These are phyloP conservation scores for Leccinum subgranulosum DNA, from an alignment of 768 basidiomycete species.

Conservation along the genomic window DNA sequence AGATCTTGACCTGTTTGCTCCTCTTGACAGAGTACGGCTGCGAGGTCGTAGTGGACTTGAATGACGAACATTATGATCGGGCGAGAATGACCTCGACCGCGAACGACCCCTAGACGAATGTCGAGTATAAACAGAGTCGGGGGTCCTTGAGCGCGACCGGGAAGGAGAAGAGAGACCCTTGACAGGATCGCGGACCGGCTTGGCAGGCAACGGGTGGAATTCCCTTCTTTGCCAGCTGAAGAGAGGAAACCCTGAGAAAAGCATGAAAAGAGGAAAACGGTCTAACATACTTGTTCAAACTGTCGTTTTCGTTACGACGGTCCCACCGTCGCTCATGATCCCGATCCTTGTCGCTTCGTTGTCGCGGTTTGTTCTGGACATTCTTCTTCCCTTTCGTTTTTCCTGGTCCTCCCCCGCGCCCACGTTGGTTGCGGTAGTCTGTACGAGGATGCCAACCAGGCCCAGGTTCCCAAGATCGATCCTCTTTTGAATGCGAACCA, in stretches of 20 bases:
- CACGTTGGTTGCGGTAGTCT: slow-evolving; percentile 37
- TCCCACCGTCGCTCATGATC: slow-evolving; percentile 30
- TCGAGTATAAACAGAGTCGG: slow-evolving; percentile 62
- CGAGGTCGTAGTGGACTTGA: slow-evolving; percentile 45
- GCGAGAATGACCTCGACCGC: slow-evolving; percentile 57
- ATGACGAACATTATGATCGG: slow-evolving; percentile 53
- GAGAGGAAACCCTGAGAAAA: slow-evolving; percentile 9
- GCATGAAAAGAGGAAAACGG: slow-evolving; percentile 6
- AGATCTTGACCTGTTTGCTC: slow-evolving; percentile 37
- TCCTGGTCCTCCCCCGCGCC: slow-evolving; percentile 38
- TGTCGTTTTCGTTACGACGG: slow-evolving; percentile 56
- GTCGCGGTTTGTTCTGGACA: slow-evolving; percentile 32
- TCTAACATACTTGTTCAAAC: slow-evolving; percentile 66
- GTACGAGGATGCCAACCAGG: slow-evolving; percentile 58
- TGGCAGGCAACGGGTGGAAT: slow-evolving; percentile 39
- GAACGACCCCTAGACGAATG: slow-evolving; percentile 66
- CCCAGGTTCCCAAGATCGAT: slow-evolving; percentile 72
- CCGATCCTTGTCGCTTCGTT: slow-evolving; percentile 27
- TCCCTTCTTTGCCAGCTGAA: slow-evolving; percentile 69
- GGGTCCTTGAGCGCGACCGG: slow-evolving; percentile 51
- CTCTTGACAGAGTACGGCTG: slow-evolving; percentile 50
- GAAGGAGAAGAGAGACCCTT: slow-evolving; percentile 46
- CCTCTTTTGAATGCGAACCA: slow-evolving; percentile 32
- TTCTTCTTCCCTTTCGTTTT: slow-evolving; percentile 38
- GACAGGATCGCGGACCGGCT: slow-evolving; percentile 32